phyloP scores from a whole-genome alignment of 495 filamentous ascomycete species.

The Aspergillus nanangensis region DNA sequence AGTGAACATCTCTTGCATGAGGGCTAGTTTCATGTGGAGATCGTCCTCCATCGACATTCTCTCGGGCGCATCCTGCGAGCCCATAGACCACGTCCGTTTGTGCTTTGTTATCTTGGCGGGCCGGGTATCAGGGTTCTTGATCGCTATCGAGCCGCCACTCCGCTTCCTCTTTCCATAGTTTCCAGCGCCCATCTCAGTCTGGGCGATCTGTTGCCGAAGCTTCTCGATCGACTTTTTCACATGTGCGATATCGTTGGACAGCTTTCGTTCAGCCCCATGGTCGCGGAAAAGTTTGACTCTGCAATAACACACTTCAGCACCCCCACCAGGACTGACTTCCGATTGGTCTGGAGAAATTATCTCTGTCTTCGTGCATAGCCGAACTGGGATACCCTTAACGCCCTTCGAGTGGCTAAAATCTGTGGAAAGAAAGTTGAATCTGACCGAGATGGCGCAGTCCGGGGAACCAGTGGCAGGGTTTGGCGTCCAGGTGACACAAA shows the following conservation, averaged over 20 bases:
- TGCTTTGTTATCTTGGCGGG: slow-evolving; percentile 82
- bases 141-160: slow-evolving; percentile 46
- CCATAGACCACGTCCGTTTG: slow-evolving; percentile 93
- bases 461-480: slow-evolving; percentile 50
- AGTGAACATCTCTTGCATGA: slow-evolving; percentile 92
- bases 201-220: slow-evolving; percentile 82
- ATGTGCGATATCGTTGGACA: slow-evolving; percentile 89
- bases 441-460: slow-evolving; percentile 79
- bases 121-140: slow-evolving; percentile 43
- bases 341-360: slow-evolving; percentile 42
- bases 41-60: slow-evolving; percentile 79
- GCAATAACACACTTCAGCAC: slow-evolving; percentile 80
- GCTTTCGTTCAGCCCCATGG: slow-evolving; percentile 91
- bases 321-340: slow-evolving; percentile 34
- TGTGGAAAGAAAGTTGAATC: slow-evolving; percentile 97
- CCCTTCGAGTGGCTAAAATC: slow-evolving; percentile 98
- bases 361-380: slow-evolving; percentile 88
- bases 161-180: slow-evolving; percentile 87
- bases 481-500: slow-evolving; percentile 83
- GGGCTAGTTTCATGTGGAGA: slow-evolving; percentile 75
- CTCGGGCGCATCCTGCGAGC: slow-evolving; percentile 70
- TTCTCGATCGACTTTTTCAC: slow-evolving; percentile 95
- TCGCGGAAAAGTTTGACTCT: slow-evolving; percentile 97
- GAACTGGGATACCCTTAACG: slow-evolving; percentile 91
- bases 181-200: slow-evolving; percentile 83